Base-by-base conservation (phyloP, 202 grass and related monocot genomes). In the Carex sylvatica region DNA sequence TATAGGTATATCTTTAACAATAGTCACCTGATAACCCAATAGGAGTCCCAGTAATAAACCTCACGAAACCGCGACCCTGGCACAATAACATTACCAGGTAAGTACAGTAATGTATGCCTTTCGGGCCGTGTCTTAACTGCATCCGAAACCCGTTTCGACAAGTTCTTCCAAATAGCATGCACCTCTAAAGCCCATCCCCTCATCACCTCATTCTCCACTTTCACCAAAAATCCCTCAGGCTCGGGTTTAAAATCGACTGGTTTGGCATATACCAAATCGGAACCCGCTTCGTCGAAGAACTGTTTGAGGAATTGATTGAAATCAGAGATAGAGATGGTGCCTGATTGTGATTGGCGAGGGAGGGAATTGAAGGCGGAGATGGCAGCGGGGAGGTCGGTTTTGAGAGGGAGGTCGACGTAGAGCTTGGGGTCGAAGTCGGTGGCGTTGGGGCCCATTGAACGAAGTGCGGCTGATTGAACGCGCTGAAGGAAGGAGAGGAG, bases 11-110 rank as follows among this genome's bases (percentile, higher is more conserved):
- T 33, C 6, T 31, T 31, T n/a, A 74, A 23, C 9, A 6, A 14
- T 28, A 74, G 74, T 70, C 46, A 98, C 96, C 96, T 98, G 70
- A 95, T 35, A 78, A 82, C 52, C 95, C 95, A 98, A 78, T 95
- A 98, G 69, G 92, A 93, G 58, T 98, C 92, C 92, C 92, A 95
- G 85, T 95, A 98, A 87, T 98, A 95, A 81, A 98, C 91, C 87
- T 98, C 95, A 54, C 89, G 82, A 69, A 95, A 98, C 83, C 92
- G 78, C 53, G 92, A 87, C 0, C 96, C 96, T 4, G 96, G 96
- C 65, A 95, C 77, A 56, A 98, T 85, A 62, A 84, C 89, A 56
- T 72, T 38, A 5, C 72, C 67, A 1, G 89, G 91, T 22, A 98
- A 84, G 73, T 93, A 87, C 73, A 98, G 91, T 80, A 98, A 82